Conservation (phyloP, 1,284 basidiomycete species). For the Schizophyllum amplum region DNA sequence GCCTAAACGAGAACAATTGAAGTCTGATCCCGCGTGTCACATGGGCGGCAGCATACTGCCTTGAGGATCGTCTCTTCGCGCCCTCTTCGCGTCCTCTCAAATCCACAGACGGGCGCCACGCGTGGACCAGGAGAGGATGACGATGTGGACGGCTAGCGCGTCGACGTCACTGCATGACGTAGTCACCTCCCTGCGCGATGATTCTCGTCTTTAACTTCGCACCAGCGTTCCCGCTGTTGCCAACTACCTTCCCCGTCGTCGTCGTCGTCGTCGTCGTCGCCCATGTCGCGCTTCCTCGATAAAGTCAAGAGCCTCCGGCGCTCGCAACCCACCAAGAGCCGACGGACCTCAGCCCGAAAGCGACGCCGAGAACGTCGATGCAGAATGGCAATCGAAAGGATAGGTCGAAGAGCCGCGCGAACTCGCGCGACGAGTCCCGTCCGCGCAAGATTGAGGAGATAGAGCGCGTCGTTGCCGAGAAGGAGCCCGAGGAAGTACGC, state of each 20-base stretch:
- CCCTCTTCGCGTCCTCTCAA: too few species aligned
- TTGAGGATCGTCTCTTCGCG: too few species aligned
- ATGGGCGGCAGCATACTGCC: too few species aligned
- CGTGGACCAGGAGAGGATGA: too few species aligned
- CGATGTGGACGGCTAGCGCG: too few species aligned
- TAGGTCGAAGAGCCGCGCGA: background rate
- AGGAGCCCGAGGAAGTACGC: slow-evolving; percentile 39
- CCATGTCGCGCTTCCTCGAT: background rate
- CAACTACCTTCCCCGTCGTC: background rate
- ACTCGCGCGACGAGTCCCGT: background rate
- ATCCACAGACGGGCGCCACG: too few species aligned
- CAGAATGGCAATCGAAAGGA: background rate
- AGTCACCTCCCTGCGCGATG: too few species aligned
- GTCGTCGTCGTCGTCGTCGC: background rate
- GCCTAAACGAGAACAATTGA: too few species aligned
- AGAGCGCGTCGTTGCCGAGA: slow-evolving; percentile 3
- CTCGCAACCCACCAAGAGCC: background rate
- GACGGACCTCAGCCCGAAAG: background rate
- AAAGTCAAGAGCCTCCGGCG: background rate
- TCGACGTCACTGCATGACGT: too few species aligned
- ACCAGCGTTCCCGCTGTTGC: too few species aligned
- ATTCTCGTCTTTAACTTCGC: background rate
- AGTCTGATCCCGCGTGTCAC: too few species aligned
- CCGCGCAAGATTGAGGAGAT: background rate
- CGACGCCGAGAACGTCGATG: background rate